Conservation (phyloP, 2,329 filamentous ascomycete species). For the Calonectria crousiana region DNA sequence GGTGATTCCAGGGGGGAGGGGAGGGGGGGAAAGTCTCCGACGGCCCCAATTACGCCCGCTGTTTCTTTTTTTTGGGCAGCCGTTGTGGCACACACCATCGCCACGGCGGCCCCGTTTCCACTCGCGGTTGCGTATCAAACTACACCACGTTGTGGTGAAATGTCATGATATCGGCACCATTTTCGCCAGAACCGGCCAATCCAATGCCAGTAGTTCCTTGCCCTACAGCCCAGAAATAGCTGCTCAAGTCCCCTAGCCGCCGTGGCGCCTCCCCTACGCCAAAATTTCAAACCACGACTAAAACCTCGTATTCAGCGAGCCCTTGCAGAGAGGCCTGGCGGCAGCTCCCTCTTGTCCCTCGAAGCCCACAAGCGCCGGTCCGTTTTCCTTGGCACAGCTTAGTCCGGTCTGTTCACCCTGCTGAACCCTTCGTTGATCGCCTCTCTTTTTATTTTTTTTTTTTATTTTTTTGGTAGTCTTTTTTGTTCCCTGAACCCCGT, state of each 20-base stretch:
- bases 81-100: not conserved
- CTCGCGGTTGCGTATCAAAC: not conserved
- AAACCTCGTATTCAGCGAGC: slow-evolving; percentile 20
- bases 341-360: slow-evolving; percentile 4
- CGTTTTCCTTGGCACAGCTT: slow-evolving; percentile 7
- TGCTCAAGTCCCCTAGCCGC: not conserved
- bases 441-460: not conserved
- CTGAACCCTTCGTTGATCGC: not conserved
- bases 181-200: not conserved
- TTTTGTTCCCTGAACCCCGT: not conserved
- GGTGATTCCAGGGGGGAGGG: not conserved
- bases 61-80: not conserved
- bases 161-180: slow-evolving; percentile 2
- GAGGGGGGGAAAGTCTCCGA: not conserved
- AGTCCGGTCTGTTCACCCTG: not conserved
- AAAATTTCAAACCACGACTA: slow-evolving; percentile 15
- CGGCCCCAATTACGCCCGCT: not conserved
- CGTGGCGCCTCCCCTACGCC: slow-evolving; percentile 7
- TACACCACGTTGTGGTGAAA: not conserved
- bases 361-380: slow-evolving; percentile 8
- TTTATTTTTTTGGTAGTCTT: not conserved
- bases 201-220: not conserved
- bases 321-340: slow-evolving; percentile 1
- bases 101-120: not conserved
- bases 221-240: not conserved